A percentile compares a stretch with the other conserved stretches of the same genome.
Evolutionary conservation across 2,329 filamentous ascomycete species (phyloP).

Genomic region (Xylariaceae sp.): DNA sequence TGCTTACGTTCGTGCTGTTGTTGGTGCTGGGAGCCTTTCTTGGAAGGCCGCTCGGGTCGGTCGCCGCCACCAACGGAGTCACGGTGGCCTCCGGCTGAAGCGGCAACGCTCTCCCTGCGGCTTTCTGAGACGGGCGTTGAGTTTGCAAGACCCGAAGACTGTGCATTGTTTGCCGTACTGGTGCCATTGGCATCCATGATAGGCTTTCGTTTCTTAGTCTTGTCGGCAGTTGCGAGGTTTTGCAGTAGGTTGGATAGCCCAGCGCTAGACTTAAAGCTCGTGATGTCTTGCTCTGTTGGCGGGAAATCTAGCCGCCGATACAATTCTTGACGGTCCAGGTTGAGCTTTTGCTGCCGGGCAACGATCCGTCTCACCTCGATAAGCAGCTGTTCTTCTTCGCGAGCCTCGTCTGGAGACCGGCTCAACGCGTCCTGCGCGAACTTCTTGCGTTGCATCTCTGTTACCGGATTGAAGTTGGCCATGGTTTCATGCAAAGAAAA

Average conservation of each 20-base stretch:
- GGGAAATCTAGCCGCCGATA: constrained; percentile 85
- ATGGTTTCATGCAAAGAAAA: constrained; percentile 79
- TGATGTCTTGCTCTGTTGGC: constrained; percentile 61
- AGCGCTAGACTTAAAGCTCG: constrained; percentile 72
- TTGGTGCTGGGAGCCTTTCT: constrained; percentile 48
- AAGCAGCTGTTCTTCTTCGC: constrained; percentile 84
- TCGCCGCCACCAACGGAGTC: constrained; percentile 42
- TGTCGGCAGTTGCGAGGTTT: constrained; percentile 75
- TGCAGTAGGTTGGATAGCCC: constrained; percentile 76
- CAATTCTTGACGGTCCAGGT: constrained; percentile 80
- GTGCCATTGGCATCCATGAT: constrained; percentile 52
- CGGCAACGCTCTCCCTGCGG: constrained; percentile 51
- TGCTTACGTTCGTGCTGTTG: constrained; percentile 58
- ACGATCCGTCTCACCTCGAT: constrained; percentile 90
- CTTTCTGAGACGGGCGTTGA: constrained; percentile 37
- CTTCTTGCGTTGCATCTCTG: constrained; percentile 75
- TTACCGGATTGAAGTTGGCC: constrained; percentile 74
- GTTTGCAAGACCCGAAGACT: constrained; percentile 28
- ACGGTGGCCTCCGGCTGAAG: constrained; percentile 37
- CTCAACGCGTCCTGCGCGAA: constrained; percentile 75
- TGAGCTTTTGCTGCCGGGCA: constrained; percentile 76
- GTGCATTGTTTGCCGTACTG: constrained; percentile 39
- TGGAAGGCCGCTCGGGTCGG: constrained; percentile 37
- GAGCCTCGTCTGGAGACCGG: constrained; percentile 78
- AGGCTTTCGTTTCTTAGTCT: constrained; percentile 80